Base-by-base conservation (phyloP, 495 filamentous ascomycete genomes). In the Pyrenopolyporus hunteri region DNA sequence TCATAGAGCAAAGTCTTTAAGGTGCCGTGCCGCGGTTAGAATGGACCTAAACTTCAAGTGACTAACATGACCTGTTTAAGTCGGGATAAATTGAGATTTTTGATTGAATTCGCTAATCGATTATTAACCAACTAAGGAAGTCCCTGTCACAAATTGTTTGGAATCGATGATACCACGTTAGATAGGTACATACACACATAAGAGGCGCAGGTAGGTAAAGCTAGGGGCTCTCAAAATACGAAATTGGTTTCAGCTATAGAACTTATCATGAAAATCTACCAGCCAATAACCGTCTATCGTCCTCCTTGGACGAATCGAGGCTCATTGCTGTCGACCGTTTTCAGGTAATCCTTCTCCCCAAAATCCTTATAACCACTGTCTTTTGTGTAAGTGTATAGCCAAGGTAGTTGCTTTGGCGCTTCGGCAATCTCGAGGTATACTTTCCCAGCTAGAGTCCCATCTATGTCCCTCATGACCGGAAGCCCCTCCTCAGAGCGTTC, bases 351-450 rank as follows among this genome's bases (percentile, higher is more conserved):
- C 11, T 45, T 55, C 20, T 55, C 51, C 1, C 39, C 51, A 26
- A 55, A 55, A 16, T 55, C 51, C 51, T 55, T 55, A 29, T 55
- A 55, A 3, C 51, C 20, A 35, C 17, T 44, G 2, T 45, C 51
- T 19, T 33, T 55, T 1, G 51, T 55, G 20, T 55, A 55, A 8
- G 51, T 55, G 23, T 55, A 55, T n/a, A 55, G 13, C 51, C 51
- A 55, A 5, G 51, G 37, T 8, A 55, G 51, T 10, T 54, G 50
- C n/a, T 55, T 39, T 14, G 51, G 28, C 19, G 51, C 39, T 20
- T 55, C 51, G 3, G 51, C 28, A 9, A 55, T 55, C 39, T 55
- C 45, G 17, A 55, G 39, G 11, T 55, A 55, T 19, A 44, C 51
- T 25, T 45, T 55, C 4, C 51, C 51, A 25, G 51, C 51, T 11